These are phyloP conservation scores for Trametes cubensis DNA, from an alignment of 768 basidiomycete species.

Conservation along the genomic window DNA sequence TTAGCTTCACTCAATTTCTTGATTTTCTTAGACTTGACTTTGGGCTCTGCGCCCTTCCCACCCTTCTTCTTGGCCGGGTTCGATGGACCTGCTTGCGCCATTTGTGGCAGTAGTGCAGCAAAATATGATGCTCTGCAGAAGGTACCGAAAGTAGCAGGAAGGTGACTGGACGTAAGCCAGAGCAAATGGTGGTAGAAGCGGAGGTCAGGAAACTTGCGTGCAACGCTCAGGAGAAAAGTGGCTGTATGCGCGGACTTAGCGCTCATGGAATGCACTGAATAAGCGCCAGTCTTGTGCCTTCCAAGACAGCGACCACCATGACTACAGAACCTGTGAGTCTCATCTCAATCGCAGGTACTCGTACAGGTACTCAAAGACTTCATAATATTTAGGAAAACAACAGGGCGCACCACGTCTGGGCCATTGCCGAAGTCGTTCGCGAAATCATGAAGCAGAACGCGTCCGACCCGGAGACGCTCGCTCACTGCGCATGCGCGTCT, in stretches of 20 bases:
- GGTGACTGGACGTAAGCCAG: too few relatives aligned
- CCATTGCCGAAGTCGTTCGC: constrained; percentile 12
- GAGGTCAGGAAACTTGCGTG: too few relatives aligned
- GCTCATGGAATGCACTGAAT: too few relatives aligned
- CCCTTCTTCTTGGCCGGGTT: constrained; percentile 14
- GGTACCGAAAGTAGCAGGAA: too few relatives aligned
- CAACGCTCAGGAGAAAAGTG: too few relatives aligned
- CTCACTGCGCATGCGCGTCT: constrained; percentile 3
- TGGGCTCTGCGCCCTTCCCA: constrained; percentile 17
- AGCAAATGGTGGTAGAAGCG: too few relatives aligned
- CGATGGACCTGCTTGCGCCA: constrained; percentile 28
- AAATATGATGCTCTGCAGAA: too few relatives aligned
- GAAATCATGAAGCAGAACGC: constrained; percentile 12
- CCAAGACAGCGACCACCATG: background rate
- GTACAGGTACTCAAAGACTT: too few relatives aligned
- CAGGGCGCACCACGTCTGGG: background rate
- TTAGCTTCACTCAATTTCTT: constrained; percentile 53
- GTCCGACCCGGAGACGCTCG: background rate
- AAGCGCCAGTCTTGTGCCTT: background rate
- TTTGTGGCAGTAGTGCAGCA: background rate
- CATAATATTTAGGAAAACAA: too few relatives aligned
- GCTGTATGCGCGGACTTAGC: too few relatives aligned
- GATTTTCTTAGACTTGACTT: constrained; percentile 35
- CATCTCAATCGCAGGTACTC: background rate
- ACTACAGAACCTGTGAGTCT: background rate